Evolutionary conservation across 2,329 filamentous ascomycete species (phyloP).

Genomic region (Domatiomyces globalis): DNA sequence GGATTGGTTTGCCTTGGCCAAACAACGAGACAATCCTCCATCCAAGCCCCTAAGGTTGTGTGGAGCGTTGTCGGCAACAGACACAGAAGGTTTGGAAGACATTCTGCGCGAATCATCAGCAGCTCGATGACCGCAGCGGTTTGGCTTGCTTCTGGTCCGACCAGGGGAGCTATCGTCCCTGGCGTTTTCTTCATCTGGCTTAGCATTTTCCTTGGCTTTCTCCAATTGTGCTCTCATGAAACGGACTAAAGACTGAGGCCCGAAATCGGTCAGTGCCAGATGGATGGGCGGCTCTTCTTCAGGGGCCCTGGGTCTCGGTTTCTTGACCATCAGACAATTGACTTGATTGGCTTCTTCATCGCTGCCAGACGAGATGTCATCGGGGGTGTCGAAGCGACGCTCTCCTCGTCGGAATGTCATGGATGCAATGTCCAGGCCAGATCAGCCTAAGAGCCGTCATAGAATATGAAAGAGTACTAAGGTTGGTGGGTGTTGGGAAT

Average conservation of each 20-base stretch:
- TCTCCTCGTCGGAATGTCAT: not conserved
- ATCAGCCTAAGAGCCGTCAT: no score
- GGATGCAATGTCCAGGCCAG: no score
- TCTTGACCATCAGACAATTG: not conserved
- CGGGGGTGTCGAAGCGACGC: not conserved
- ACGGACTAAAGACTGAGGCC: conserved; percentile 7
- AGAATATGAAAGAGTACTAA: no score
- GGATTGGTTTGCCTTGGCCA: not conserved
- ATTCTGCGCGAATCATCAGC: not conserved
- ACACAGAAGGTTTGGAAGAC: not conserved
- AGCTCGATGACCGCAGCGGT: not conserved
- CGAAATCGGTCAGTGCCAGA: conserved; percentile 11
- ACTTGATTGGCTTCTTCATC: not conserved
- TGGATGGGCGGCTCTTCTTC: conserved; percentile 1
- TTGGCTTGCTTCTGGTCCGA: no score
- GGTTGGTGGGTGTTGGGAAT: no score
- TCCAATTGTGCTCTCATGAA: conserved; percentile 10
- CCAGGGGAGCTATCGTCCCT: not conserved
- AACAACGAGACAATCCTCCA: not conserved
- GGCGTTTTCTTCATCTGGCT: conserved; percentile 1
- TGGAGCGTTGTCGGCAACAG: not conserved
- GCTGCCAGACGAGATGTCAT: not conserved
- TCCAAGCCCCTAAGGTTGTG: not conserved
- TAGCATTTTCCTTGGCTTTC: conserved; percentile 8
- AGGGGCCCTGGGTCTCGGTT: not conserved